Percentiles rank a stretch among this genome's conserved stretches.
These are phyloP conservation scores for Pestalotiopsis fici DNA, from an alignment of 2,329 filamentous ascomycete genomes.

Conservation along the genomic window DNA sequence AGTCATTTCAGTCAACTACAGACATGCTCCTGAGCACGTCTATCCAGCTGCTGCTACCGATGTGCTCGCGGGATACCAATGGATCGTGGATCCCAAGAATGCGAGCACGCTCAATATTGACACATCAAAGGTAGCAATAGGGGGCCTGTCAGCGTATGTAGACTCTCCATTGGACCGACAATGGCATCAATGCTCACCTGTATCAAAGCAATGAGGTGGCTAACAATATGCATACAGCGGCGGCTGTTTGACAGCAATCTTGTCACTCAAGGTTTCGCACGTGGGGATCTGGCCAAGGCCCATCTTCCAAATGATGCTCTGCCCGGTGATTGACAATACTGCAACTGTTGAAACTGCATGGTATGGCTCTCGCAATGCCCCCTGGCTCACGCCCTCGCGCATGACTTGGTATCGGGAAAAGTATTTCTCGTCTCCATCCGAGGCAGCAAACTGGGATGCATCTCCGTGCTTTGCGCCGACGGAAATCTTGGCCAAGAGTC, in stretches of 20 bases:
- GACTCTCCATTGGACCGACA: not conserved
- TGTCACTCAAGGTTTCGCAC: constrained; percentile 19
- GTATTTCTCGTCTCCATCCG: constrained; percentile 27
- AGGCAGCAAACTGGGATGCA: constrained; percentile 29
- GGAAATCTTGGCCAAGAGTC: constrained; percentile 23
- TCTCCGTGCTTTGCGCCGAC: constrained; percentile 24
- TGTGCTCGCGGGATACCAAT: constrained; percentile 6
- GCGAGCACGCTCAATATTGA: not conserved
- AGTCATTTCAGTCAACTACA: constrained; percentile 12
- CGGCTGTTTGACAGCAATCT: constrained; percentile 16
- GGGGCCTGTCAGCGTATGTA: constrained; percentile 12
- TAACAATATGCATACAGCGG: constrained; percentile 12
- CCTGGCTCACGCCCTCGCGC: constrained; percentile 32
- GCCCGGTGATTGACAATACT: constrained; percentile 36
- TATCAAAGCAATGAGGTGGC: not conserved
- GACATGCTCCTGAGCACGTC: constrained; percentile 12
- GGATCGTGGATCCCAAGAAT: constrained; percentile 5
- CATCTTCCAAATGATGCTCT: constrained; percentile 20
- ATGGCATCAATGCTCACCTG: too few species aligned
- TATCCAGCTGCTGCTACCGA: constrained; percentile 14
- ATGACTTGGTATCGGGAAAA: constrained; percentile 38
- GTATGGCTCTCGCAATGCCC: constrained; percentile 20
- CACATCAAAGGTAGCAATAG: constrained; percentile 6
- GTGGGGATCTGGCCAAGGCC: constrained; percentile 11
- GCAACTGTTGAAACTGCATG: constrained; percentile 23